Evolutionary conservation across 2,329 filamentous ascomycete genomes (phyloP), one percentile per base, ranked within the genome.

Genomic region (Calonectria pseudoturangicola): DNA sequence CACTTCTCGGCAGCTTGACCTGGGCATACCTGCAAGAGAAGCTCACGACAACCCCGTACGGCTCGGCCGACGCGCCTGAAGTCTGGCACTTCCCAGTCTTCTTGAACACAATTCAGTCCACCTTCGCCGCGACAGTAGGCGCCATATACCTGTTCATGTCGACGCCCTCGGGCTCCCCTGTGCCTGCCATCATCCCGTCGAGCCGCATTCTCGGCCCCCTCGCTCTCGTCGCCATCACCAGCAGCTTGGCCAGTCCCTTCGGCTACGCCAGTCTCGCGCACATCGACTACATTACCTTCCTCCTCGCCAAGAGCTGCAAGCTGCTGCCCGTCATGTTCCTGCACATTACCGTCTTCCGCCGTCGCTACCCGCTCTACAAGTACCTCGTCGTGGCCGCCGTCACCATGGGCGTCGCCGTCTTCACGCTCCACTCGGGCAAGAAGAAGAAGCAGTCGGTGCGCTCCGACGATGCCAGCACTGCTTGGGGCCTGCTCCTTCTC

Each of bases 1-100:
- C 27, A 45, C 8, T 16, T n/a, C 2, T 21, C n/a, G 16, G 47
- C 73, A 95, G 96, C 86, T 87, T 99, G 66, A 97, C 96, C 41
- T 99, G 97, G 97, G 97, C 94, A 28, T 93, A 98, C 76, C 93
- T 99, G 73, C 97, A 99, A 88, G 97, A 99, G 85, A 95, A 97
- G 80, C 95, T 99, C 81, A 98, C 97, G 33, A 99, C 97, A 16
- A 98, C 95, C 13, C 89, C 92, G 9, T 97, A 98, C 85, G 93
- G 93, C 71, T 86, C 92, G 27, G 82, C 87, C 5, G 84, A 88
- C 67, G 85, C 89, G 36, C 91, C 90, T 51, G 93, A 97, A 83
- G 92, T 94, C 79, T 99, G 98, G 90, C 95, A 93, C 76, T 98
- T 95, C 84, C 94, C 97, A 69, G 93, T 99, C 81, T 96, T 98